These are phyloP conservation scores for Lathyrus tuberosus DNA, from an alignment of 306 rosid species.

Conservation along the genomic window DNA sequence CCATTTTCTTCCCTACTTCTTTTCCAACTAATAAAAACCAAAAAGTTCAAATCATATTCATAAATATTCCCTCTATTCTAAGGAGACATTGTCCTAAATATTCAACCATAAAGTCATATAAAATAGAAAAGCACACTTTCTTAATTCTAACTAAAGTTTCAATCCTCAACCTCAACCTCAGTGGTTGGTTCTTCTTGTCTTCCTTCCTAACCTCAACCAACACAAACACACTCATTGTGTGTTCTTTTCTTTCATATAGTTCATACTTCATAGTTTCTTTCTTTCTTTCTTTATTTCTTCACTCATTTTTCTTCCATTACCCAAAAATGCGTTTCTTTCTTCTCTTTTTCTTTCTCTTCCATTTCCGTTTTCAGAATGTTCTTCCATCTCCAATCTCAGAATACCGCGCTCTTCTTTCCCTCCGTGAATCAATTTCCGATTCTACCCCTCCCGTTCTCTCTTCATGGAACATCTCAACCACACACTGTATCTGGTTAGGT, in stretches of 20 bases:
- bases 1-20: background rate
- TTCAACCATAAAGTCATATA: conserved; percentile 19
- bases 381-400: conserved; percentile 46
- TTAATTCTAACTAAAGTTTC: background rate
- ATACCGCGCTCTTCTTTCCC: conserved; percentile 69
- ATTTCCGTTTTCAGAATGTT: conserved; percentile 34
- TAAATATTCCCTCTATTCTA: conserved; percentile 18
- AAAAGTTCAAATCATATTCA: conserved; percentile 21
- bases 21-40: background rate
- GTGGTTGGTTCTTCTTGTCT: background rate
- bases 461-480: conserved; percentile 65
- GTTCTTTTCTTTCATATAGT: background rate
- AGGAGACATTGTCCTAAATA: conserved; percentile 6
- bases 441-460: conserved; percentile 59
- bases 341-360: conserved; percentile 39
- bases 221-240: background rate
- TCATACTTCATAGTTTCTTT: too few species aligned
- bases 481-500: conserved; percentile 67
- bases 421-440: conserved; percentile 54
- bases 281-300: background rate
- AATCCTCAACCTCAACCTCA: background rate
- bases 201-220: conserved; percentile 6
- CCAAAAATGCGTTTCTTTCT: conserved; percentile 53
- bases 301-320: background rate
- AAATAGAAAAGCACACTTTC: background rate